These are phyloP conservation scores for Galium porrigens DNA, from an alignment of 305 asterid species.

Conservation along the genomic window DNA sequence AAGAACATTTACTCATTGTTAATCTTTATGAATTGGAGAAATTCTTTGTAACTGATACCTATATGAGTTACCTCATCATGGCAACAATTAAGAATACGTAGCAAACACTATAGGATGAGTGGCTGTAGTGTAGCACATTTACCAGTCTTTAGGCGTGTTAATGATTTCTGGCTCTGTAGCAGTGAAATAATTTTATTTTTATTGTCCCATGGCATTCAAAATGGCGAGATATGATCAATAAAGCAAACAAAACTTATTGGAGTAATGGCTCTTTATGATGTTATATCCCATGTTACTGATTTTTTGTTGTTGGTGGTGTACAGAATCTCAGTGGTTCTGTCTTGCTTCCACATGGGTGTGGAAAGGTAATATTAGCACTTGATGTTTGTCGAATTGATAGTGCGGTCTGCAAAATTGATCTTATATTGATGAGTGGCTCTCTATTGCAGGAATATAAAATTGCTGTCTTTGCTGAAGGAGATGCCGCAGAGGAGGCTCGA, in stretches of 20 bases:
- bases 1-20: not conserved
- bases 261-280: not conserved
- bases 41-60: not conserved
- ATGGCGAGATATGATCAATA: not conserved
- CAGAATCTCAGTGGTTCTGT: conserved; percentile 77
- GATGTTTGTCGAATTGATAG: not conserved
- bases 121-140: not conserved
- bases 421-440: conserved; percentile 19
- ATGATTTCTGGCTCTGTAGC: not conserved
- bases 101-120: not conserved
- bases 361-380: conserved; percentile 47
- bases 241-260: not conserved
- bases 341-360: conserved; percentile 82
- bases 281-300: not conserved
- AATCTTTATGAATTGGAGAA: not conserved
- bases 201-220: not conserved
- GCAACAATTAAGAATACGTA: not conserved
- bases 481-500: conserved; percentile 90
- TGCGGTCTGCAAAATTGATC: not conserved
- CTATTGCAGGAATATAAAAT: conserved; percentile 49
- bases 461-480: conserved; percentile 97
- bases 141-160: not conserved
- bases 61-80: not conserved
- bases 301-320: conserved; percentile 21
- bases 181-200: not conserved